These are phyloP conservation scores for Pseudocercospora ulei DNA, from an alignment of 2,329 filamentous ascomycete genomes.

Conservation along the genomic window DNA sequence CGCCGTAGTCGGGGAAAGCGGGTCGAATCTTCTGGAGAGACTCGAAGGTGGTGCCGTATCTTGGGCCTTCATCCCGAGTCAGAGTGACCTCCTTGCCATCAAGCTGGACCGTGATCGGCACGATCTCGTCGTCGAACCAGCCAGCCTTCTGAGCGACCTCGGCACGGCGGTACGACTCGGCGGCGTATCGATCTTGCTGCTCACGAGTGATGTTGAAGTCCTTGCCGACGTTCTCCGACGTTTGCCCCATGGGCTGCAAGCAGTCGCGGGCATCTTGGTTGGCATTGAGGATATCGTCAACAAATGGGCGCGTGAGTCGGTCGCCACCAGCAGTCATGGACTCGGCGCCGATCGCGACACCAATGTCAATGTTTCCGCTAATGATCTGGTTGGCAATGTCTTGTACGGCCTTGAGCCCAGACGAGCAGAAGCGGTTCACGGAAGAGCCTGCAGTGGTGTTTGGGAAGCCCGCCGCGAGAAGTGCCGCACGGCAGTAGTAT, in stretches of 20 bases:
- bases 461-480: slow-evolving; percentile 85
- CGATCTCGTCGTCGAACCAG: slow-evolving; percentile 89
- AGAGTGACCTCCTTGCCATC: slow-evolving; percentile 68
- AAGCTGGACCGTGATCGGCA: slow-evolving; percentile 69
- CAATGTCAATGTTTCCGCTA: slow-evolving; percentile 70
- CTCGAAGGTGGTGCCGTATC: slow-evolving; percentile 81
- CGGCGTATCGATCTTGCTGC: slow-evolving; percentile 73
- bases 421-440: slow-evolving; percentile 95
- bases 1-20: slow-evolving; percentile 83
- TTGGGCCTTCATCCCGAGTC: slow-evolving; percentile 79
- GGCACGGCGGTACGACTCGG: slow-evolving; percentile 76
- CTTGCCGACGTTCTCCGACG: slow-evolving; percentile 84
- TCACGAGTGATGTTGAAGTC: slow-evolving; percentile 80
- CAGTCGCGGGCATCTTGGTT: slow-evolving; percentile 75
- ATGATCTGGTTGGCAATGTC: slow-evolving; percentile 86
- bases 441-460: slow-evolving; percentile 74
- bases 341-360: slow-evolving; percentile 81
- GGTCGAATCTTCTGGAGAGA: slow-evolving; percentile 71
- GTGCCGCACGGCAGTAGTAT: slow-evolving; percentile 81
- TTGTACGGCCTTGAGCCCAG: slow-evolving; percentile 86
- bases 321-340: slow-evolving; percentile 71
- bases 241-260: slow-evolving; percentile 96
- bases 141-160: slow-evolving; percentile 85
- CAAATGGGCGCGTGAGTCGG: slow-evolving; percentile 60
- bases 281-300: slow-evolving; percentile 59